Evolutionary conservation across 176 grass and related monocot species (phyloP), one percentile per base, ranked within the genome.

Genomic region (Triticum dicoccoides): DNA sequence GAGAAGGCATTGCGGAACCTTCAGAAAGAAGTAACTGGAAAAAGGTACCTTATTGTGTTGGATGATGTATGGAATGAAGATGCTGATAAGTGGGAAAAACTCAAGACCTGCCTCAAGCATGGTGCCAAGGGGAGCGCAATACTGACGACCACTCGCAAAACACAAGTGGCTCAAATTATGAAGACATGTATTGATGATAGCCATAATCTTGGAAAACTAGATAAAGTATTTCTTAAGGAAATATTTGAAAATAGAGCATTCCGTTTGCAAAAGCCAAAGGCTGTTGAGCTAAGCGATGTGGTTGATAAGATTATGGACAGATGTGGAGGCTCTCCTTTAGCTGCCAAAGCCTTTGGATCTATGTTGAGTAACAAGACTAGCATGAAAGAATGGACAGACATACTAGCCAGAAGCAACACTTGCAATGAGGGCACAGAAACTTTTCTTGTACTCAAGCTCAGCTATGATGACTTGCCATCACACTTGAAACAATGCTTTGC

Each of bases 11-110:
- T 84, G 8, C 13, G 20, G 0, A 4, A 30, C 14, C 76, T 93
- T 35, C 15, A 14, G 0, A 24, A 49, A 1, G 21, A 27, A 23
- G 10, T 92, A 17, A 27, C 44, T 23, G 76, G 65, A 18, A 85
- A 87, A 42, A 61, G 5, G 14, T 89, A 56, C 44, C 23, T 92
- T 0, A 61, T 89, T 69, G 90, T 89, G 0, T 39, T 92, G 2
- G 90, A 92, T 83, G 87, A 92, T 69, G 87, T 87, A 11, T 80
- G 90, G 90, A 41, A 89, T 63, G 71, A 51, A 3, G n/a, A 85
- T 38, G 8, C 0, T 7, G 30, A 65, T 2, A 64, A 78, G 34
- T 93, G 81, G 91, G 59, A 77, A 18, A 34, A 59, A 6, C 21
- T 93, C 0, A 85, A 23, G 83, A 78, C 35, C 15, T 32, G 79